Percentiles rank a stretch among this genome's conserved stretches.
Conservation (phyloP, 2,329 filamentous ascomycete genomes). For the Talaromyces piceae region DNA sequence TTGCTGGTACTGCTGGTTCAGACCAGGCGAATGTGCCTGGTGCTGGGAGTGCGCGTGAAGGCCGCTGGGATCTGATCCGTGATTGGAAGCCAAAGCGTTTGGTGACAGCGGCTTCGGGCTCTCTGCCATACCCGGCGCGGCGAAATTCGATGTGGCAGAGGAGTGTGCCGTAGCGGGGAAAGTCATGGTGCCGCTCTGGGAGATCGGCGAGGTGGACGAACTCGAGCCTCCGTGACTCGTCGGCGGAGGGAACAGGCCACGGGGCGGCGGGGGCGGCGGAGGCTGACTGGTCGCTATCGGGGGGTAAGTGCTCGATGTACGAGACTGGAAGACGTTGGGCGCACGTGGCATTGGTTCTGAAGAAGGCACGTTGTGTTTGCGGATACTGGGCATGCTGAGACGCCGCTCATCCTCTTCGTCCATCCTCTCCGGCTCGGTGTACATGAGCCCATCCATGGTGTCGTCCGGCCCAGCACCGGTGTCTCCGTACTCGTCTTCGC, state of each 20-base stretch:
- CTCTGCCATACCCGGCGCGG: conserved; percentile 69
- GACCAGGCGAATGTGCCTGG: conserved; percentile 36
- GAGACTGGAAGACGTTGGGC: conserved; percentile 51
- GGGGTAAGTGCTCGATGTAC: conserved; percentile 68
- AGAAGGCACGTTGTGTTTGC: conserved; percentile 56
- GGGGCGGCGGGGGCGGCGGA: conserved; percentile 38
- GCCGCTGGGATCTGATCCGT: conserved; percentile 25
- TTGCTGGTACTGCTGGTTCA: conserved; percentile 36
- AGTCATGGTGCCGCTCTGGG: conserved; percentile 32
- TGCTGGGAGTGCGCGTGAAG: conserved; percentile 35
- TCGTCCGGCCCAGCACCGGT: conserved; percentile 44
- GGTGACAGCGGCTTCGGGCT: conserved; percentile 70
- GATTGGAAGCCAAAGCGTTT: conserved; percentile 33
- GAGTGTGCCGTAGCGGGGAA: conserved; percentile 32
- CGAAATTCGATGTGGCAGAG: conserved; percentile 56
- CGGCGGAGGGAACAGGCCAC: conserved; percentile 57
- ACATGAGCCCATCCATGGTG: conserved; percentile 57
- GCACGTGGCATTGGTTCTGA: conserved; percentile 42
- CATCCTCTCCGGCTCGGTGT: conserved; percentile 45
- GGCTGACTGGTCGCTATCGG: conserved; percentile 53
- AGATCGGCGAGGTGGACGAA: conserved; percentile 49
- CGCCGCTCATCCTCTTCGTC: conserved; percentile 44
- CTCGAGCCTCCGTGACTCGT: conserved; percentile 50
- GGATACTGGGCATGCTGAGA: conserved; percentile 59
- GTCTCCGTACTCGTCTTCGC: conserved; percentile 61